Evolutionary conservation across 345 rosid genomes (phyloP).

Genomic region (Physaria fendleri): DNA sequence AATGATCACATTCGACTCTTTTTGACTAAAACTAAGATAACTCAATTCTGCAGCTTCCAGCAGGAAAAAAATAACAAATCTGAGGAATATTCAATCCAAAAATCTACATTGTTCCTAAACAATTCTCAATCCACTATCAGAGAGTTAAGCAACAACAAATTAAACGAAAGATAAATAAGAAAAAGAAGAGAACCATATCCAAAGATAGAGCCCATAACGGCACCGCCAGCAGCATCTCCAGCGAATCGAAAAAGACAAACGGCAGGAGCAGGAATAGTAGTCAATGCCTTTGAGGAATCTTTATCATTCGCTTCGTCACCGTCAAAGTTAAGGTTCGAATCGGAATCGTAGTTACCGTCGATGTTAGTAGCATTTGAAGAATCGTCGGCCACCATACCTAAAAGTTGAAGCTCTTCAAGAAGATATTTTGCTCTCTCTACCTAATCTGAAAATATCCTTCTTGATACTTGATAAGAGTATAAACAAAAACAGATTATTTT

Average conservation of each 20-base stretch:
- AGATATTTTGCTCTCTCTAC: neutral
- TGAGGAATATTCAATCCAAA: neutral
- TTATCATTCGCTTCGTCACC: slow-evolving; percentile 18
- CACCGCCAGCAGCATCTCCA: slow-evolving; percentile 81
- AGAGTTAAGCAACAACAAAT: neutral
- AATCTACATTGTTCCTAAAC: neutral
- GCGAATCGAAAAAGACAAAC: slow-evolving; percentile 70
- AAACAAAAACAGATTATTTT: neutral
- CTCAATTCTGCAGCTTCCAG: neutral
- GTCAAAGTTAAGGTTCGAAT: slow-evolving; percentile 26
- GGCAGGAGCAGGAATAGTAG: slow-evolving; percentile 43
- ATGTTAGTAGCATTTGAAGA: slow-evolving; percentile 33
- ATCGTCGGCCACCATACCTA: slow-evolving; percentile 40
- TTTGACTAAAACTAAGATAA: neutral
- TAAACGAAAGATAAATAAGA: neutral
- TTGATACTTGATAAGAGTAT: neutral
- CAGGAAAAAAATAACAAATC: neutral
- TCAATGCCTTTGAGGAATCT: slow-evolving; percentile 36
- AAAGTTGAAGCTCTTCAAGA: neutral
- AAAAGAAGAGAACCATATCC: slow-evolving; percentile 52
- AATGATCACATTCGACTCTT: neutral
- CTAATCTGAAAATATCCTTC: slow-evolving; percentile 19
- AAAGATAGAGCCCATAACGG: slow-evolving; percentile 78
- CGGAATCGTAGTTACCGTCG: slow-evolving; percentile 14
- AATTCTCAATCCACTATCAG: neutral